Percentiles rank a stretch among this genome's conserved stretches.
These are phyloP conservation scores for Chrysoporthe deuterocubensis DNA, from an alignment of 2,329 filamentous ascomycete species.

Conservation along the genomic window DNA sequence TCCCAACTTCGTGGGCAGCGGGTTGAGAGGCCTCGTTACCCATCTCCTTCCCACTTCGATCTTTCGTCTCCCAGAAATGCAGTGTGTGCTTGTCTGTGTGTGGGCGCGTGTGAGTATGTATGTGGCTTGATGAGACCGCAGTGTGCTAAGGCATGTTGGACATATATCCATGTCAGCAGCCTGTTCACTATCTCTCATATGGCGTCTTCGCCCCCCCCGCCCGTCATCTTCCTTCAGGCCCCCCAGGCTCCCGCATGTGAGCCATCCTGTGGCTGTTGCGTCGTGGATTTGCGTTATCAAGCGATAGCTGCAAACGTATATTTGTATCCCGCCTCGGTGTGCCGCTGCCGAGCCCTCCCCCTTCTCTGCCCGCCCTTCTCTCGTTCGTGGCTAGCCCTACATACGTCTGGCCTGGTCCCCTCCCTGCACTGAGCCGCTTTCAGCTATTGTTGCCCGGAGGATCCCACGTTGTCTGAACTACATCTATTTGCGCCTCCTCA, in stretches of 20 bases:
- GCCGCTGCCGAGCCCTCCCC: neutral
- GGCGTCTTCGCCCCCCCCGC: neutral
- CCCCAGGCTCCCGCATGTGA: neutral
- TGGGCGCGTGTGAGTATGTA: neutral
- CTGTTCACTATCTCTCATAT: neutral
- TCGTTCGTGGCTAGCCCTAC: slow-evolving; percentile 6
- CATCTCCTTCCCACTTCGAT: neutral
- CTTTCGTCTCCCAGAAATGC: neutral
- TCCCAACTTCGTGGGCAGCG: neutral
- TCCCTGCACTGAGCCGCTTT: slow-evolving; percentile 7
- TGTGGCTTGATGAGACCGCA: neutral
- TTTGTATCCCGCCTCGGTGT: neutral
- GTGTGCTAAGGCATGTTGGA: slow-evolving; percentile 1
- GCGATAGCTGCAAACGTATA: slow-evolving; percentile 5
- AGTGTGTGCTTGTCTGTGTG: neutral
- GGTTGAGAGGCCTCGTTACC: neutral
- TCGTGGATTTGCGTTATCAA: neutral
- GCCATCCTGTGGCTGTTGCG: neutral
- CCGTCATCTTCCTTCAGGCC: neutral
- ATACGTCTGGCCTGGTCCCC: neutral
- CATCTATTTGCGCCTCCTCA: neutral
- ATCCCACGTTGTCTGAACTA: slow-evolving; percentile 1
- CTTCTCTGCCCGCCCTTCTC: slow-evolving; percentile 7
- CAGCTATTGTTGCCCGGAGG: slow-evolving; percentile 5
- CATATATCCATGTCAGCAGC: neutral